Conservation (phyloP, 257 asterid species). For the Cynanchum wilfordii region DNA sequence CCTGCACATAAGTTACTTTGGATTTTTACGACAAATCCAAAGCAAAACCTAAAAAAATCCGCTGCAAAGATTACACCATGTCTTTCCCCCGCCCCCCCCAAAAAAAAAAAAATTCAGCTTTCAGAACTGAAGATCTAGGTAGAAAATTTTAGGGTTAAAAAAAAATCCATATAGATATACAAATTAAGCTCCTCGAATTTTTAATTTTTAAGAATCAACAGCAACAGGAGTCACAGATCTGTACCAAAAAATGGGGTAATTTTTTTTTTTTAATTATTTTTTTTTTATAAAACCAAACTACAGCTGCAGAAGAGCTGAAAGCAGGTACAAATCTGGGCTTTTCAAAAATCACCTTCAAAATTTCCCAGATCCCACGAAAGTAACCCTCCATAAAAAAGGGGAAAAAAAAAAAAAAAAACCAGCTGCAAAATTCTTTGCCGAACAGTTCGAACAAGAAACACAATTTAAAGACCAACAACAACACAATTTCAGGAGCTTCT, state of each 20-base stretch:
- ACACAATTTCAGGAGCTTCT: neutral
- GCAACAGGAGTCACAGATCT: neutral
- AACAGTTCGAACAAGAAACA: neutral
- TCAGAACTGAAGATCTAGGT: neutral
- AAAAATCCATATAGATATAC: neutral
- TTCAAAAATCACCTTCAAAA: neutral
- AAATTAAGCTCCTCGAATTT: neutral
- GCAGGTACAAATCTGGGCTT: neutral
- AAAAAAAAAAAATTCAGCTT: neutral
- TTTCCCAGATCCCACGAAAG: neutral
- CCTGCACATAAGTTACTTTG: slow-evolving; percentile 9
- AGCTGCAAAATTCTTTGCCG: neutral
- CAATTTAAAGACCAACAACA: neutral
- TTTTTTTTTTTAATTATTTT: too few species aligned
- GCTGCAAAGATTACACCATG: neutral
- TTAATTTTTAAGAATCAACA: neutral
- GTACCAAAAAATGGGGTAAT: neutral
- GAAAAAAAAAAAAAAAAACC: neutral
- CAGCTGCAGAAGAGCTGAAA: neutral
- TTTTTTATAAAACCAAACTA: neutral
- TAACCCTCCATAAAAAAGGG: too few species aligned
- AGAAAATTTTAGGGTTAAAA: neutral
- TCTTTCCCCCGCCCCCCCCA: too few species aligned
- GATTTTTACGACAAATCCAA: slow-evolving; percentile 8
- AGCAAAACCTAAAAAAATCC: neutral